These are phyloP conservation scores for Pseudozyma tsukubaensis DNA, from an alignment of 1,284 basidiomycete species.

Conservation along the genomic window DNA sequence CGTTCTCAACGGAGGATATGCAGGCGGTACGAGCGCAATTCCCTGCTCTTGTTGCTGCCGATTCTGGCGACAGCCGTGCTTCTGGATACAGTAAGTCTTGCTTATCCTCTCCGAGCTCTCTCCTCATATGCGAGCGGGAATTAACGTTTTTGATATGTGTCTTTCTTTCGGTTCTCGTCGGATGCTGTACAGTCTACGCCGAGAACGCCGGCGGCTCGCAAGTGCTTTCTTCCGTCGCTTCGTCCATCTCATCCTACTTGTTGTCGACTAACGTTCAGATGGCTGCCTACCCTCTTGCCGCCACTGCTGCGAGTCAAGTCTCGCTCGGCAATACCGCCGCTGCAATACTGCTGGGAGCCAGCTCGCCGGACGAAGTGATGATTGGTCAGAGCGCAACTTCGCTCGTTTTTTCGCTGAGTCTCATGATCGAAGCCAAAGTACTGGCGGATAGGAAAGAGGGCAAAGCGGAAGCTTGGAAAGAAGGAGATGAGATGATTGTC, in stretches of 20 bases:
- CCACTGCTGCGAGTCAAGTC: constrained; percentile 73
- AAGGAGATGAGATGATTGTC: constrained; percentile 78
- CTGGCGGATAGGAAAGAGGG: constrained; percentile 56
- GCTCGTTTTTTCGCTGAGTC: constrained; percentile 32
- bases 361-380: constrained; percentile 75
- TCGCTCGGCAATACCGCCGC: constrained; percentile 73
- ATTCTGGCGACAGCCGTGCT: neutral
- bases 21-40: constrained; percentile 17
- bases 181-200: constrained; percentile 72
- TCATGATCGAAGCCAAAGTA: constrained; percentile 37
- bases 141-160: neutral
- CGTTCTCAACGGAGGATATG: constrained; percentile 10
- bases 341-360: constrained; percentile 76
- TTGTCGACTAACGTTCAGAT: constrained; percentile 79
- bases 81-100: neutral
- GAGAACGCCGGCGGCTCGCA: constrained; percentile 86
- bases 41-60: constrained; percentile 21
- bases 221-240: constrained; percentile 71
- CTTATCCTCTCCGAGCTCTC: neutral
- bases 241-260: constrained; percentile 77
- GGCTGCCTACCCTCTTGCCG: constrained; percentile 75
- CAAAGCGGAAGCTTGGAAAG: constrained; percentile 76
- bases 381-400: constrained; percentile 72
- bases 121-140: neutral
- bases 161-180: too few relatives aligned